Base-by-base conservation (phyloP, 768 basidiomycete genomes). In the Leucocoprinus leucothites region DNA sequence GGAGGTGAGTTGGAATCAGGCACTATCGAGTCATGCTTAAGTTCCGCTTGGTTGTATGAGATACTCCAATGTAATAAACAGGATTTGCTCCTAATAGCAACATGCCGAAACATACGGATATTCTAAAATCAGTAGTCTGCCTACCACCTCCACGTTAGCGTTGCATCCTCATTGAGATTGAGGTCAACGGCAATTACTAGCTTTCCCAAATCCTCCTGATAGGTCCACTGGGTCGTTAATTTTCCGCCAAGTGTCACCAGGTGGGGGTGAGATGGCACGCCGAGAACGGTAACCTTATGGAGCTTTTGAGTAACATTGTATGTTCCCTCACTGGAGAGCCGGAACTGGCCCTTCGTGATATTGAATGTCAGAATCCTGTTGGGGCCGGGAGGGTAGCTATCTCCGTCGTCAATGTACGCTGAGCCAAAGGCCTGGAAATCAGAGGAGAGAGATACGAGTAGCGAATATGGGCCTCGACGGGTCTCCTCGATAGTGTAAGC, bases 371-470 rank as follows among this genome's bases (percentile, higher is more conserved):
- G 63, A 7, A 62, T 77, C 51, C 73, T 77, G 64, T 70, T 78
- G 3, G 77, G 74, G n/a, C 78, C 78, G n/a, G 82, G 82, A 19
- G 82, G 82, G 53, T 77, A 64, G 60, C 74, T 82, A 34, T 82
- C 74, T 8, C 88, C 89, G 61, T 91, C 89, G 64, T 91, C 89
- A 18, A 91, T 59, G 63, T 85, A 86, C 0, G 83, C 82, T 24
- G 74, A 69, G 1, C 88, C 89, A 42, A 72, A 77, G 0, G 87
- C 87, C 5, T 64, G 55, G 0, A 82, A 81, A 34, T 70, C 67
- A 9, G 61, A 60, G 21, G 76, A 71, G 50, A 82, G 77, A 1
- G 84, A 80, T 1, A 87, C 75, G 28, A 91, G 75, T 8, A 91
- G 72, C 9, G 80, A 73, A 66, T 81, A 90, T 0, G 85, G 82